Evolutionary conservation across 108 stramenopile species (phyloP).

Genomic region (Cyclostephanos tholiformis): DNA sequence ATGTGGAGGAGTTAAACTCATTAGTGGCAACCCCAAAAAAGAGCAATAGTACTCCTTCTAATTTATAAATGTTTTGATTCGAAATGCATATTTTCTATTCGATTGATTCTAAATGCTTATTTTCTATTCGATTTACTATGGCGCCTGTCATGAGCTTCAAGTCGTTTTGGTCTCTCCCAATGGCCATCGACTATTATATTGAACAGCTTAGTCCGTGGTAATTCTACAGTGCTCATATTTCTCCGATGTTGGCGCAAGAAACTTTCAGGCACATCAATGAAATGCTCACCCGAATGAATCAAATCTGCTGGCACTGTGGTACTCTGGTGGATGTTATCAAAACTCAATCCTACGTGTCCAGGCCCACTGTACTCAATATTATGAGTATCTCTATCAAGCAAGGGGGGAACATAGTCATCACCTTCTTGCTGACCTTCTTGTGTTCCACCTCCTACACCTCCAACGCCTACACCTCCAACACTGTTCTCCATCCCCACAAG

Average conservation of each 20-base stretch:
- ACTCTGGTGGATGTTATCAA: not conserved
- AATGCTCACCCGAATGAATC: not conserved
- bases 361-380: not conserved
- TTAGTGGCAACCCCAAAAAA: not conserved
- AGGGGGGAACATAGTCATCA: not conserved
- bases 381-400: not conserved
- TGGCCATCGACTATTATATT: not conserved
- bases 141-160: not conserved
- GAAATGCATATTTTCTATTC: not conserved
- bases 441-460: no score
- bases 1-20: conserved; percentile 11
- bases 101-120: not conserved
- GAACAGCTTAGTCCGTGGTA: not conserved
- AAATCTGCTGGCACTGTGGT: not conserved
- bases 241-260: not conserved
- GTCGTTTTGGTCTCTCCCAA: conserved; percentile 3
- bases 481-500: no score
- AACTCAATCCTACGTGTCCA: not conserved
- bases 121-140: not conserved
- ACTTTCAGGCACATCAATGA: not conserved
- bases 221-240: not conserved
- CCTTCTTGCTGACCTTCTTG: no score
- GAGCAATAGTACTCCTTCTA: not conserved
- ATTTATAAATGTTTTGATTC: no score
- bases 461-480: no score